These are phyloP conservation scores for Austropuccinia psidii DNA, from an alignment of 1,284 basidiomycete species.

Conservation along the genomic window DNA sequence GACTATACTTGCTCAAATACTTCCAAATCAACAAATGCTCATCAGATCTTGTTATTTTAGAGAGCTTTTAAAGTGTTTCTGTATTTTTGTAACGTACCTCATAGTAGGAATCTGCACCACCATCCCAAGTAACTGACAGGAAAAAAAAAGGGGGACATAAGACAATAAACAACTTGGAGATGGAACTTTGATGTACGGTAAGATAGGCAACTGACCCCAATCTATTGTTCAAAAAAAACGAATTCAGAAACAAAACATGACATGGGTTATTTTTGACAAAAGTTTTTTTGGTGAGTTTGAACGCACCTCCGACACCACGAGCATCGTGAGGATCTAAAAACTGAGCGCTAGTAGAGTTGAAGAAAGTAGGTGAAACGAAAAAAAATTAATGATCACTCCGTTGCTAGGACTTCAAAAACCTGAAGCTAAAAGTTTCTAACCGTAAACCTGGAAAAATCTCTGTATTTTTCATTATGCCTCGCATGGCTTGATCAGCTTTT, in stretches of 20 bases:
- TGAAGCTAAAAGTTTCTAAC: neutral
- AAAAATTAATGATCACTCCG: neutral
- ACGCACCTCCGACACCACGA: neutral
- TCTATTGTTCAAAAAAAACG: too few relatives aligned
- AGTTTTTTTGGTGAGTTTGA: neutral
- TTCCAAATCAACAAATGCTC: too few relatives aligned
- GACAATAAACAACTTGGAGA: too few relatives aligned
- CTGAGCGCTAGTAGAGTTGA: neutral
- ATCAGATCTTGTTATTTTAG: too few relatives aligned
- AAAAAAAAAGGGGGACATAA: neutral
- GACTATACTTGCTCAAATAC: neutral
- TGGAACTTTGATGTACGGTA: too few relatives aligned
- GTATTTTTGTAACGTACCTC: slow-evolving; percentile 33
- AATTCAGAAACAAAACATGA: too few relatives aligned
- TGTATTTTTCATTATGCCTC: slow-evolving; percentile 37
- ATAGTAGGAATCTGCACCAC: slow-evolving; percentile 44
- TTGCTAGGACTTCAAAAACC: neutral
- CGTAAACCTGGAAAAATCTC: neutral
- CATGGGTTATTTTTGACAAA: neutral
- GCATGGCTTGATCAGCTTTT: slow-evolving; percentile 40
- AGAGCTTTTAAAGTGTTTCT: too few relatives aligned
- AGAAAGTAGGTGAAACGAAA: neutral
- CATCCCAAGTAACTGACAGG: slow-evolving; percentile 41
- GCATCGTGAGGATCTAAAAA: neutral
- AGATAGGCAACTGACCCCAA: neutral